Evolutionary conservation across 176 grass and related monocot species (phyloP).

Genomic region (Paspalum notatum): DNA sequence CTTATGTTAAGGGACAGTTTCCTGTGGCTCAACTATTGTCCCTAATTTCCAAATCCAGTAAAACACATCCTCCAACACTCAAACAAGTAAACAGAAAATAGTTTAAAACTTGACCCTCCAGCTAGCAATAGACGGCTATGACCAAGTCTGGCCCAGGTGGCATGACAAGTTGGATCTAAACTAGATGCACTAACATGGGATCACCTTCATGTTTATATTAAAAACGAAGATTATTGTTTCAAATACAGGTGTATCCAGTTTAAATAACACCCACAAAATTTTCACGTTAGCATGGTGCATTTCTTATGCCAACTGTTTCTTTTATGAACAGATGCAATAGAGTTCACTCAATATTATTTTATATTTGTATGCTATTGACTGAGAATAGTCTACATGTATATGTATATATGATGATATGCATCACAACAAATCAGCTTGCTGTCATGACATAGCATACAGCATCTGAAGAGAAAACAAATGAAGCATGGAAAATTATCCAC

Average conservation of each 20-base stretch:
- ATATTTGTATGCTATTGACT: background rate
- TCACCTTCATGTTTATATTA: background rate
- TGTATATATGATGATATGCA: background rate
- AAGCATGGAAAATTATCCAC: background rate
- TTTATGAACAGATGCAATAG: background rate
- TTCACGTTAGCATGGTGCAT: background rate
- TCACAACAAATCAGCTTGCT: background rate
- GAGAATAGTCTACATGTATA: constrained; percentile 18
- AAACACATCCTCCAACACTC: background rate
- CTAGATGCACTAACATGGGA: background rate
- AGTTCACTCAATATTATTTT: too few relatives aligned
- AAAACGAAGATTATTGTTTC: background rate
- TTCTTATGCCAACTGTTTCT: background rate
- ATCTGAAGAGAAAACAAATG: too few relatives aligned
- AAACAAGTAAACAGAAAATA: background rate
- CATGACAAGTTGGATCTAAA: background rate
- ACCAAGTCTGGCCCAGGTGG: background rate
- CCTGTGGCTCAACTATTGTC: background rate
- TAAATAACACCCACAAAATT: background rate
- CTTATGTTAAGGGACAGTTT: background rate
- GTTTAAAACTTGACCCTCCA: background rate
- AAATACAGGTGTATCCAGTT: background rate
- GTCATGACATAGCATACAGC: constrained; percentile 3
- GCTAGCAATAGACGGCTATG: background rate
- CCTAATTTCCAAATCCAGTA: background rate